Conservation (phyloP, 1,284 basidiomycete genomes). For the Thecaphora thlaspeos region DNA sequence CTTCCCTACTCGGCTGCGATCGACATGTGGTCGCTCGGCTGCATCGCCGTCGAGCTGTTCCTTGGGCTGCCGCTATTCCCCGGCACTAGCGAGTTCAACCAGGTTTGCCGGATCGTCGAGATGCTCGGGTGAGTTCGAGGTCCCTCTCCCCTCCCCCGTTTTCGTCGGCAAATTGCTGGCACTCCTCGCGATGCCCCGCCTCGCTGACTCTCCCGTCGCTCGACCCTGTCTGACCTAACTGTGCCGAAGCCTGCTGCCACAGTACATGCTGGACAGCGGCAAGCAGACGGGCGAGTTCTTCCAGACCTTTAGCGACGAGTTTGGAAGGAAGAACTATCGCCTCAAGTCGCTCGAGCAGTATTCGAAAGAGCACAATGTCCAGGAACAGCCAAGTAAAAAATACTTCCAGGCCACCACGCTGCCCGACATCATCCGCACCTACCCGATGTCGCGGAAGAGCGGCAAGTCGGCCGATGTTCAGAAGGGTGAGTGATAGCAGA, state of each 20-base stretch:
- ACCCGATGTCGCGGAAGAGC: slow-evolving; percentile 78
- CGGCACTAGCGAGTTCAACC: slow-evolving; percentile 98
- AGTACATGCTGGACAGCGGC: slow-evolving; percentile 90
- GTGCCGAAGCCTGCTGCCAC: slow-evolving; percentile 84
- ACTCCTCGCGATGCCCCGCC: no score
- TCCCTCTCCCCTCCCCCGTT: no score
- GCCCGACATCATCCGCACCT: slow-evolving; percentile 92
- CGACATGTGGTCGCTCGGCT: slow-evolving; percentile 93
- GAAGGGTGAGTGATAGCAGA: slow-evolving; percentile 70
- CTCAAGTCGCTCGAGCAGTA: slow-evolving; percentile 94
- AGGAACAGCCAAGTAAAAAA: slow-evolving; percentile 96
- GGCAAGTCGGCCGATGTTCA: slow-evolving; percentile 83
- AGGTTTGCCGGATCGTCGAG: slow-evolving; percentile 91
- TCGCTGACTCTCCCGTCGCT: not conserved
- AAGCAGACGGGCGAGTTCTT: slow-evolving; percentile 97
- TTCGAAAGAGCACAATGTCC: slow-evolving; percentile 85
- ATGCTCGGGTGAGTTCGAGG: slow-evolving; percentile 81
- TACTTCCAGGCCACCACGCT: slow-evolving; percentile 94
- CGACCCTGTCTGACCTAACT: not conserved
- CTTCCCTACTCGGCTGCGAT: slow-evolving; percentile 90
- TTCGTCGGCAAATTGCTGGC: no score
- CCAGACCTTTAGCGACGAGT: slow-evolving; percentile 73
- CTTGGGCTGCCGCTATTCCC: slow-evolving; percentile 93
- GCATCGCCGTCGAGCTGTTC: slow-evolving; percentile 97
- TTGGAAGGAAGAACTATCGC: slow-evolving; percentile 81